Evolutionary conservation across 1,139 yeast species (phyloP), one percentile per base, ranked within the genome.

Genomic region (Saccharomycopsis crataegensis): DNA sequence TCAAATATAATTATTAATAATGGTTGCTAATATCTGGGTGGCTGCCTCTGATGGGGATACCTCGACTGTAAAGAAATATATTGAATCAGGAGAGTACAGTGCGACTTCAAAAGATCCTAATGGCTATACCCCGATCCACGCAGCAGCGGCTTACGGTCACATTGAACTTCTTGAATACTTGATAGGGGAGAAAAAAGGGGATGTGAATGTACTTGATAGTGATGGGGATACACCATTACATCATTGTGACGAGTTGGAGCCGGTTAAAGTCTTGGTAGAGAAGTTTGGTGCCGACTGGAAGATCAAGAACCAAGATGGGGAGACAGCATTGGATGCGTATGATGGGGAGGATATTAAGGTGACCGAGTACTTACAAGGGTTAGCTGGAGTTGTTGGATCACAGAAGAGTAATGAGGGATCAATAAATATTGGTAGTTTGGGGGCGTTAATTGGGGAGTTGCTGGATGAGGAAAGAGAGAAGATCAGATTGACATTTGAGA

Each of bases 211-310:
- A 42, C 82, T 76, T 57, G 99, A 93, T 62, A 72, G 72, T 37
- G 99, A 94, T 62, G 98, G 99, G 0, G 99, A 93, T 63, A 86
- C 98, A 0, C 98, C 99, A 0, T 73, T 93, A 59, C 98, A 93
- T 66, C 95, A 90, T 60, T 89, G 82, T 33, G 99, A 94, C 65
- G 86, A 82, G 56, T 69, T 78, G 0, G 71, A 67, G 1, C 76
- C 82, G 1, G 97, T 96, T 1, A 78, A 76, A 60, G 64, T 74
- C 40, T 70, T 93, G 55, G 74, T 93, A 1, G 86, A 81, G 62
- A 79, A 81, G 53, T 74, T 82, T 43, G 74, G 77, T 1, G 96
- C 93, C 0, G 85, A 88, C 67, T 75, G 73, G 66, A 78, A 69
- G 49, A 62, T 79, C 49, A 79, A 75, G 65, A 93, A 93, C 65